Conservation (phyloP, 257 asterid species). For the Misopates orontium region DNA sequence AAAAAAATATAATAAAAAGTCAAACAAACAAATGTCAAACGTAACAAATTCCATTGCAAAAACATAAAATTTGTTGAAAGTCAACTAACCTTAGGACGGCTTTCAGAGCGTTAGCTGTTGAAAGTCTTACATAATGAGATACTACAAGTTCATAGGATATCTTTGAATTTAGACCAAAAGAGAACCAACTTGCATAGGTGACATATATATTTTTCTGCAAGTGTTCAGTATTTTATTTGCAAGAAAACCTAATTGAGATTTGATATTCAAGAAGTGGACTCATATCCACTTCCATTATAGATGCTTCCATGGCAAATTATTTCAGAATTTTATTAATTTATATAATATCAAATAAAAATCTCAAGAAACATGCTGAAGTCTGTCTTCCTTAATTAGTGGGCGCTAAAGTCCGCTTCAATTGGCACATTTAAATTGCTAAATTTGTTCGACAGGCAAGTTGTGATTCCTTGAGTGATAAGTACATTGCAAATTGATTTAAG, state of each 20-base stretch:
- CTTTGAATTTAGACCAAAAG: slow-evolving; percentile 23
- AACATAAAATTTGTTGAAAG: neutral
- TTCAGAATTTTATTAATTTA: neutral
- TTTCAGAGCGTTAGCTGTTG: slow-evolving; percentile 14
- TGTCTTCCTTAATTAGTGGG: slow-evolving; percentile 8
- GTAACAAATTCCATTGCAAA: slow-evolving; percentile 20
- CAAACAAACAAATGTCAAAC: slow-evolving; percentile 15
- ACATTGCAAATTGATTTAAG: no score
- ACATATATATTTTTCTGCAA: neutral
- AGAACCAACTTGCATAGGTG: neutral
- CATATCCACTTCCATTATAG: slow-evolving; percentile 40
- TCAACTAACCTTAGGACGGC: slow-evolving; percentile 29
- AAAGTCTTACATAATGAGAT: slow-evolving; percentile 17
- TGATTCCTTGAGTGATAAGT: no score
- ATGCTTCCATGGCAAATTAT: slow-evolving; percentile 27
- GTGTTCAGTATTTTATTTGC: neutral
- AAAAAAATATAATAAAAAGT: slow-evolving; percentile 8
- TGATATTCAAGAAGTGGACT: slow-evolving; percentile 36
- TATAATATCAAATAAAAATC: neutral
- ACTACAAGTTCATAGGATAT: neutral
- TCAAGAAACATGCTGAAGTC: neutral
- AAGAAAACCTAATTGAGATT: slow-evolving; percentile 35
- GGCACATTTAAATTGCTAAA: neutral
- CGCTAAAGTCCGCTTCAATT: slow-evolving; percentile 9
- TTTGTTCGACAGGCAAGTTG: neutral